A percentile compares a stretch with the other conserved stretches of the same genome.
Conservation (phyloP, 352 stramenopile species). For the Phytophthora pini region DNA sequence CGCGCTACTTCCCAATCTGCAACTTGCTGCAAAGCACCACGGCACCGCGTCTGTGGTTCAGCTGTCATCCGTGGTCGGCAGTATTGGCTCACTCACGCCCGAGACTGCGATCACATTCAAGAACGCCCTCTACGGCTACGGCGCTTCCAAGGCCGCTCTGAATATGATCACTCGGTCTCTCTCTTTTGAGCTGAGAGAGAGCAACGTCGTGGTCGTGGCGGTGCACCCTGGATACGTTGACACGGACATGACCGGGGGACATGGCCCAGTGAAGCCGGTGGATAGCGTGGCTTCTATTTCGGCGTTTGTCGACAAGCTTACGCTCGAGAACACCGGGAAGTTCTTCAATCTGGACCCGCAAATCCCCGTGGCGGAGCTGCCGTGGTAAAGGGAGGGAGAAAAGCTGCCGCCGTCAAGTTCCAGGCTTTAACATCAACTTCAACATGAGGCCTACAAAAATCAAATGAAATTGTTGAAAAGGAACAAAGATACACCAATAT, state of each 20-base stretch:
- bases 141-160: conserved; percentile 53
- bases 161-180: conserved; percentile 17
- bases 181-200: conserved; percentile 45
- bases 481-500: too few relatives aligned
- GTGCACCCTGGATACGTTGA: conserved; percentile 56
- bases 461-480: too few relatives aligned
- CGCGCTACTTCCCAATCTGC: conserved; percentile 45
- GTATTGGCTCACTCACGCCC: conserved; percentile 30
- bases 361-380: neutral
- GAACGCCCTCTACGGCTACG: conserved; percentile 59
- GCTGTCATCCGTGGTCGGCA: conserved; percentile 52
- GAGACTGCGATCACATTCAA: conserved; percentile 10
- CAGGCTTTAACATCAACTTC: neutral
- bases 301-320: conserved; percentile 31
- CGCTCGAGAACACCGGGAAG: conserved; percentile 30
- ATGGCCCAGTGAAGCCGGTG: conserved; percentile 22
- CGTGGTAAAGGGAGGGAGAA: neutral
- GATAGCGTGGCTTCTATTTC: conserved; percentile 41
- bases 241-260: conserved; percentile 44
- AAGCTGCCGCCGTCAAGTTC: too few relatives aligned
- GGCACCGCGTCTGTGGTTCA: conserved; percentile 47
- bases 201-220: conserved; percentile 43
- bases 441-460: neutral
- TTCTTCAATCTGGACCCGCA: conserved; percentile 39
- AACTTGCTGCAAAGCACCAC: conserved; percentile 35